These are phyloP conservation scores for Penicillium sp. DNA, from an alignment of 2,329 filamentous ascomycete species.

Conservation along the genomic window DNA sequence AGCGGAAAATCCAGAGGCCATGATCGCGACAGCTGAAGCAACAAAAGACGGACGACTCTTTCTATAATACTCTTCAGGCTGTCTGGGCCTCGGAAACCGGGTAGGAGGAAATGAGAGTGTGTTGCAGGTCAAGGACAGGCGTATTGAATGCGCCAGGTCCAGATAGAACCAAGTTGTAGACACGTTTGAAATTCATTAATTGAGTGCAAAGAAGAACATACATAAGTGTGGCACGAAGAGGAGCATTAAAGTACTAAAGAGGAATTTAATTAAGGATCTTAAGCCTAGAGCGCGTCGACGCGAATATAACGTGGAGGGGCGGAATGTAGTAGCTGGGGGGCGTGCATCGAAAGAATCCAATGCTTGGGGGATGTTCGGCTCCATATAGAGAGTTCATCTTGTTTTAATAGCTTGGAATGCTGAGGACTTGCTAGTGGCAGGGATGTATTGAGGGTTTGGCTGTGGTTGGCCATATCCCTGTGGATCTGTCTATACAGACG, in stretches of 20 bases:
- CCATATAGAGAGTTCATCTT: neutral
- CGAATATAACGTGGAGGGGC: constrained; percentile 25
- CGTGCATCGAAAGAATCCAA: constrained; percentile 23
- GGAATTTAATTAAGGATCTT: constrained; percentile 11
- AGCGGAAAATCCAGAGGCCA: constrained; percentile 17
- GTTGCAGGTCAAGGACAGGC: neutral
- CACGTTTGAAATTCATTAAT: constrained; percentile 8
- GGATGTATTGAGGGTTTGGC: constrained; percentile 9
- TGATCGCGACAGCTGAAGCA: neutral
- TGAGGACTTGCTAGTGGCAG: constrained; percentile 8
- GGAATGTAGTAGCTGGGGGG: constrained; percentile 26
- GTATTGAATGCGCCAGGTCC: constrained; percentile 3
- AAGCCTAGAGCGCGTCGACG: constrained; percentile 25
- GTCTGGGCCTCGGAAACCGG: neutral
- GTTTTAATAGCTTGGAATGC: constrained; percentile 18
- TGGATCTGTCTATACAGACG: constrained; percentile 5
- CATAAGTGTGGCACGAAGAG: neutral
- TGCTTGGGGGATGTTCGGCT: constrained; percentile 1
- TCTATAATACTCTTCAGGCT: neutral
- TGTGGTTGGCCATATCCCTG: constrained; percentile 11
- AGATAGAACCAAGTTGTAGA: constrained; percentile 10
- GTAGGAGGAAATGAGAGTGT: neutral
- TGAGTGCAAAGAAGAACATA: constrained; percentile 1
- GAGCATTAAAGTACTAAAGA: constrained; percentile 13
- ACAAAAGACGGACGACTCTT: neutral